Conservation (phyloP, 495 filamentous ascomycete species). For the Tetracladium marchalianum region DNA sequence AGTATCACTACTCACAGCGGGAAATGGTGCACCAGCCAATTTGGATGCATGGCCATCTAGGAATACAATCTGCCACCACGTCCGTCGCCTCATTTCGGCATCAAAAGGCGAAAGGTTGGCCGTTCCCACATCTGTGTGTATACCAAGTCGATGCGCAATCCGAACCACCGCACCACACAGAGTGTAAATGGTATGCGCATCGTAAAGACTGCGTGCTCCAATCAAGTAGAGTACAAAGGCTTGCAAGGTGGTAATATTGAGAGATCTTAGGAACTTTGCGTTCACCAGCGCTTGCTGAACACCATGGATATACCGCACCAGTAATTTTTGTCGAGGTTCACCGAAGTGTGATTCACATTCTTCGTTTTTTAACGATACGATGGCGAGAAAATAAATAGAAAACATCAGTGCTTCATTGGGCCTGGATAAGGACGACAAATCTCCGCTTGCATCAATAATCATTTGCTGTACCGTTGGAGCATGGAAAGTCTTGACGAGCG, state of each 20-base stretch:
- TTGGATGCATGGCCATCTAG: conserved; percentile 45
- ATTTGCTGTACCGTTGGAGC: conserved; percentile 49
- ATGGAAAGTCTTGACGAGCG: conserved; percentile 61
- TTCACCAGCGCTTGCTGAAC: conserved; percentile 37
- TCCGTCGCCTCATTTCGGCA: conserved; percentile 46
- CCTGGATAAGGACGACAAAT: conserved; percentile 30
- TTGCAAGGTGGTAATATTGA: conserved; percentile 43
- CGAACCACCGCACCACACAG: conserved; percentile 31
- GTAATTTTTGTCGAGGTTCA: conserved; percentile 28
- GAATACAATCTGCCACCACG: conserved; percentile 52
- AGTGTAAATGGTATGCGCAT: conserved; percentile 36
- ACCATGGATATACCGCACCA: conserved; percentile 32
- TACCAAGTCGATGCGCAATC: conserved; percentile 32
- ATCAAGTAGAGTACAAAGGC: conserved; percentile 40
- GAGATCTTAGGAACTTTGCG: conserved; percentile 38
- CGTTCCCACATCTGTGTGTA: conserved; percentile 41
- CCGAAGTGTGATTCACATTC: conserved; percentile 41
- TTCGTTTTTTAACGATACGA: conserved; percentile 33
- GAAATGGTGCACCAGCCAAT: conserved; percentile 54
- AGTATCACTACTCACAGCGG: conserved; percentile 18
- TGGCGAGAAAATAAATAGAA: conserved; percentile 43
- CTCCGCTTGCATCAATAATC: conserved; percentile 31
- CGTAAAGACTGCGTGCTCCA: conserved; percentile 34
- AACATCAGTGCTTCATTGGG: conserved; percentile 42
- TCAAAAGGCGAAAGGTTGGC: conserved; percentile 48